A percentile compares a stretch with the other conserved stretches of the same genome.
Evolutionary conservation across 495 filamentous ascomycete genomes (phyloP).

Genomic region (Aspergillus cavernicola): DNA sequence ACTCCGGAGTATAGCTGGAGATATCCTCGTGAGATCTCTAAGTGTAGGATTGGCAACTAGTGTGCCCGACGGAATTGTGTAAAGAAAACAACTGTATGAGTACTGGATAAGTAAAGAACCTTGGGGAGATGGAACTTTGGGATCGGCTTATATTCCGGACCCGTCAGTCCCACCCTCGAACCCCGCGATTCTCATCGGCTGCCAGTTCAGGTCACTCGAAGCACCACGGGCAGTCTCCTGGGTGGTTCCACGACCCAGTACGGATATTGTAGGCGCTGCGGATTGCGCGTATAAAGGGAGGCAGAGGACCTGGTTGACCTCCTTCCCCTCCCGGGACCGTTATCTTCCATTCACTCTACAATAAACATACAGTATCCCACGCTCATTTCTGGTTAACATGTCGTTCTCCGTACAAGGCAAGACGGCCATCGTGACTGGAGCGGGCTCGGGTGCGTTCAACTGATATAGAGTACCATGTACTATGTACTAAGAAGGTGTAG

Average conservation of each 20-base stretch:
- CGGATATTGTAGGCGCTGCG: not conserved
- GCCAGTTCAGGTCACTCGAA: not conserved
- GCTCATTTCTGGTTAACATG: conserved; percentile 18
- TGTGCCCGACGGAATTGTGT: too few relatives aligned
- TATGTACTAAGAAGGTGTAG: conserved; percentile 15
- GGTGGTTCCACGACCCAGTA: not conserved
- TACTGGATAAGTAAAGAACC: not conserved
- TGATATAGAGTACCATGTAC: too few relatives aligned
- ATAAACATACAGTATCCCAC: not conserved
- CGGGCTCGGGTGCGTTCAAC: conserved; percentile 64
- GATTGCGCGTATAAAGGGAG: not conserved
- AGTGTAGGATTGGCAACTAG: too few relatives aligned
- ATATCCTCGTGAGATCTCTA: too few relatives aligned
- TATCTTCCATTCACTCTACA: not conserved
- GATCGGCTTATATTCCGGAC: too few relatives aligned
- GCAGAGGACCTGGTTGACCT: not conserved
- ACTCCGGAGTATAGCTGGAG: too few relatives aligned
- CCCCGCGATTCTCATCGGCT: not conserved
- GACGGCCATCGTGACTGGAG: conserved; percentile 67
- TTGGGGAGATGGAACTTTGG: too few relatives aligned
- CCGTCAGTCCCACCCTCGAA: not conserved
- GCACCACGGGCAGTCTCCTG: not conserved
- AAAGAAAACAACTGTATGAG: too few relatives aligned
- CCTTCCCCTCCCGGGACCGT: not conserved
- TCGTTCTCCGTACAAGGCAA: conserved; percentile 53